Base-by-base conservation (phyloP, 164 flowering plant genomes). In the Pachysandra terminalis region DNA sequence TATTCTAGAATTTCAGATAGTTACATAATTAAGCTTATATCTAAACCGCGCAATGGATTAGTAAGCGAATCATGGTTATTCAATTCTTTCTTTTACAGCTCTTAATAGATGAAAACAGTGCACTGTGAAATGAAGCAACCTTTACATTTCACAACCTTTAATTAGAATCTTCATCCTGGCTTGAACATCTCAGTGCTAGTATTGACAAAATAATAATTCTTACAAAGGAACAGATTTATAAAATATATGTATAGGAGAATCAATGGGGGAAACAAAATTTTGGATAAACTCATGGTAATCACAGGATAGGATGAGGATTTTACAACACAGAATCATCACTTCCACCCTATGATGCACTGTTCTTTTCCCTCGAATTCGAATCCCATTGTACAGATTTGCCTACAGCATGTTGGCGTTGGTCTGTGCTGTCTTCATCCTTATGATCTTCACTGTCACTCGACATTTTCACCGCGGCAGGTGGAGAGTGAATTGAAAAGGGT, bases 321-420 rank as follows among this genome's bases (percentile, higher is more conserved):
- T 64, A 76, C 68, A 69, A 26, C 14, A 73, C 71, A 63, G 74
- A 63, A 71, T 41, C n/a, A n/a, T n/a, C 23, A 68, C 69, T 73
- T 15, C 24, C 49, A 62, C 45, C 19, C 17, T 48, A 64, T 6
- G 76, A 23, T 54, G 64, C 28, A 16, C 17, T 28, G 26, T 23
- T 23, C 45, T 51, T 64, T 21, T 73, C 65, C 71, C 79, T 66
- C 0, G 84, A 81, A 61, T 19, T 71, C 0, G 81, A 72, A 1
- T 81, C 87, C 87, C 85, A 81, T 64, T 81, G 83, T 0, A 81
- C 74, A 59, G 87, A 85, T 70, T 84, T 85, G 10, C 83, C 85
- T 22, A 83, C 81, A 3, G 81, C 87, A 27, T 64, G 48, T 61
- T 80, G 70, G 22, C 87, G 83, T 59, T 72, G 82, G 13, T 2